Evolutionary conservation across 2,329 filamentous ascomycete genomes (phyloP).

Genomic region (Aquanectria penicillioides): DNA sequence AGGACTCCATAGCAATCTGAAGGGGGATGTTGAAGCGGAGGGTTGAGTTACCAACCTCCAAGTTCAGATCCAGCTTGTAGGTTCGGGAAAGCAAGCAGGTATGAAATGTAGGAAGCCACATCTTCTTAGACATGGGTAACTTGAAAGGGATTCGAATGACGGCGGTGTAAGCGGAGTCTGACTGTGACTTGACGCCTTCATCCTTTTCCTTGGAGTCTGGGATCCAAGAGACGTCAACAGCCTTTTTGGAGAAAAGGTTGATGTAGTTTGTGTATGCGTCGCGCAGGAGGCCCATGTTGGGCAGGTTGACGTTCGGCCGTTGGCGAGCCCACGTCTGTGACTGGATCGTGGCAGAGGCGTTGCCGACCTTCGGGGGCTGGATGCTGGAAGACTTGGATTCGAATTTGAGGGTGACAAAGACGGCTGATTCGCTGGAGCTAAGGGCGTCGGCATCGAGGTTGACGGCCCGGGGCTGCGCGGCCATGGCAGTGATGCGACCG

Average conservation of each 20-base stretch:
- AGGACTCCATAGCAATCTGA: conserved; percentile 14
- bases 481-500: conserved; percentile 30
- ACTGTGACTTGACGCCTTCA: background rate
- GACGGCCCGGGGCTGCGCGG: conserved; percentile 32
- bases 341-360: conserved; percentile 22
- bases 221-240: background rate
- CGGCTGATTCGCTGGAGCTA: conserved; percentile 18
- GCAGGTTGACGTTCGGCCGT: conserved; percentile 25
- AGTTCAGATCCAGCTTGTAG: conserved; percentile 1
- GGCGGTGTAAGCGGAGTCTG: background rate
- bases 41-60: conserved; percentile 8
- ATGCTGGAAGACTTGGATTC: conserved; percentile 24
- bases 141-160: conserved; percentile 4
- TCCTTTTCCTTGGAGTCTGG: background rate
- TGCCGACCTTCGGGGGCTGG: conserved; percentile 27
- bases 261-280: conserved; percentile 12
- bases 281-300: conserved; percentile 29
- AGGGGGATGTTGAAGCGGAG: conserved; percentile 5
- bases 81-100: conserved; percentile 12
- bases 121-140: background rate
- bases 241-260: background rate
- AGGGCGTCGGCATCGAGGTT: conserved; percentile 29
- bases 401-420: conserved; percentile 30
- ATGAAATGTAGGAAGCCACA: conserved; percentile 16
- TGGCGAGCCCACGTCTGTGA: conserved; percentile 38